A percentile compares a stretch with the other conserved stretches of the same genome.
Evolutionary conservation across 1,284 basidiomycete genomes (phyloP).

Genomic region (Tilletia walkeri): DNA sequence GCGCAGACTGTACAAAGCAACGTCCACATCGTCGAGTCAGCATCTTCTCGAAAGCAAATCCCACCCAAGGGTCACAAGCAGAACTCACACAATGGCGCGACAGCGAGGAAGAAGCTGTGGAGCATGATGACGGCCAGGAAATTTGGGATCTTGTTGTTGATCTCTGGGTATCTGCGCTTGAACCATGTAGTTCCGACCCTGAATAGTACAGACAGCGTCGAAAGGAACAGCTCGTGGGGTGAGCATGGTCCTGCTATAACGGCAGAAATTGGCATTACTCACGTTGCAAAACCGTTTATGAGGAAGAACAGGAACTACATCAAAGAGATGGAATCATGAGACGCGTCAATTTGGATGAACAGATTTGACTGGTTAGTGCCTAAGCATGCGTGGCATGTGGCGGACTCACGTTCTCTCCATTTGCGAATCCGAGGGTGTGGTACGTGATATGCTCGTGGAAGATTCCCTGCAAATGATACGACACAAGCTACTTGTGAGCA

Average conservation of each 20-base stretch:
- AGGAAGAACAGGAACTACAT: constrained; percentile 49
- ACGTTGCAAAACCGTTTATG: constrained; percentile 45
- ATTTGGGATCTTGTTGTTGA: constrained; percentile 44
- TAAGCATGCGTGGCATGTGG: no score
- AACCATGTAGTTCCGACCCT: constrained; percentile 45
- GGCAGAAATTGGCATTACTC: neutral
- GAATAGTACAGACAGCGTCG: neutral
- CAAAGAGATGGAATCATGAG: neutral
- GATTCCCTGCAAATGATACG: constrained; percentile 2
- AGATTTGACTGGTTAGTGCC: no score
- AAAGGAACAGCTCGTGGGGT: neutral
- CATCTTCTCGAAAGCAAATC: neutral
- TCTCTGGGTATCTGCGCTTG: constrained; percentile 38
- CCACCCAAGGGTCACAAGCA: neutral
- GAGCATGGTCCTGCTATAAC: neutral
- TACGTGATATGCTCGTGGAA: constrained; percentile 53
- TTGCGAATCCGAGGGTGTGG: constrained; percentile 44
- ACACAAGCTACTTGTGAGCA: constrained; percentile 27
- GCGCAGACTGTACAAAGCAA: constrained; percentile 33
- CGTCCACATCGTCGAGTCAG: neutral
- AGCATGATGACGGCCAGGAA: constrained; percentile 40
- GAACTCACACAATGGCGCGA: constrained; percentile 37
- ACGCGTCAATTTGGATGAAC: no score
- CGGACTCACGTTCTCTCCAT: constrained; percentile 36
- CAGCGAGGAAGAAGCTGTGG: constrained; percentile 39